Conservation (phyloP, 345 rosid species). For the Eucalyptus victrix region DNA sequence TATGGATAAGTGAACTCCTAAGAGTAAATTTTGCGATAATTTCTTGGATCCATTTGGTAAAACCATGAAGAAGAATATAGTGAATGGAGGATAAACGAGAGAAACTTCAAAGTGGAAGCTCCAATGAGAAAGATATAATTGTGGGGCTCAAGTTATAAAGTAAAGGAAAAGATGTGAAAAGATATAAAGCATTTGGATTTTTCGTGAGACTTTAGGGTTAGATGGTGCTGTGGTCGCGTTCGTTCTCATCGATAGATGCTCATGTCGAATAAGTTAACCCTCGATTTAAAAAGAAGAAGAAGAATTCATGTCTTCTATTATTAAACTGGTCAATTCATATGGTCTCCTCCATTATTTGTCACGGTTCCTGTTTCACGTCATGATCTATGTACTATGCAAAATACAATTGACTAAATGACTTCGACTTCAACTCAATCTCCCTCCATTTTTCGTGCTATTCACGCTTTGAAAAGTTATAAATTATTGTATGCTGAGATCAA, state of each 20-base stretch:
- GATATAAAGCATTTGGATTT: neutral
- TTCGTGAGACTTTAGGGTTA: neutral
- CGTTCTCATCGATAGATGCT: neutral
- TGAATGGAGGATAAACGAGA: neutral
- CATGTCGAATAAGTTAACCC: neutral
- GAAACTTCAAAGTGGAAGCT: neutral
- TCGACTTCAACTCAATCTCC: neutral
- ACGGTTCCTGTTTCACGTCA: neutral
- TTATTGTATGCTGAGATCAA: neutral
- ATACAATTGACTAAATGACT: neutral
- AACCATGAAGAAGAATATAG: neutral
- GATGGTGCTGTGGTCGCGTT: neutral
- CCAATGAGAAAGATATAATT: neutral
- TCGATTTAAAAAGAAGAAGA: neutral
- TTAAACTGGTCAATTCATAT: neutral
- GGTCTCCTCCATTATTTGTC: neutral
- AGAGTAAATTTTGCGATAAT: neutral
- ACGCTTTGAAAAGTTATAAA: neutral
- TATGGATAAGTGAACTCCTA: neutral
- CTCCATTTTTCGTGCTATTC: neutral
- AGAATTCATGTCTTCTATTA: neutral
- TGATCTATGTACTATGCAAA: neutral
- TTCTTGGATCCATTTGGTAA: neutral
- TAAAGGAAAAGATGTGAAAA: neutral
- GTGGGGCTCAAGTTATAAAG: neutral